Evolutionary conservation across 352 stramenopile genomes (phyloP), one percentile per base, ranked within the genome.

Genomic region (Globisporangium takayamanum): DNA sequence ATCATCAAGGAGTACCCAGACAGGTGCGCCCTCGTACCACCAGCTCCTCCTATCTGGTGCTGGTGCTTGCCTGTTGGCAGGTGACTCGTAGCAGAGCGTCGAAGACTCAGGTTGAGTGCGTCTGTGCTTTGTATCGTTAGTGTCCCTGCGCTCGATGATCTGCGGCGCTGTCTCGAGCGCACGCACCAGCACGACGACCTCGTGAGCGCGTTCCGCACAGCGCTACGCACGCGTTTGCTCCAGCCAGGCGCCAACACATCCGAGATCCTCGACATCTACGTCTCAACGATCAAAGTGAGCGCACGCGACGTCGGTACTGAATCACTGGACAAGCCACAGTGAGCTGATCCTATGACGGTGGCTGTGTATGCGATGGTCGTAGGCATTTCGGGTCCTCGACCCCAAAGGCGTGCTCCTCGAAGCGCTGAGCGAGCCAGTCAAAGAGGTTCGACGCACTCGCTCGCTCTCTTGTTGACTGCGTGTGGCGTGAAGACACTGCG

Each of bases 201-300:
- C 5, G 69, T 96, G 4, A 41, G 74, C 18, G 76, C 78, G 25
- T 95, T 98, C 48, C 73, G 84, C 44, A 57, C 66, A 6, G 87
- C 82, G 8, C 68, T 99, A 37, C 57, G 84, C 22, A 72, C 74
- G n/a, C 80, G 96, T 16, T 70, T 99, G 41, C 73, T 98, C 30
- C 97, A 99, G 72, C 89, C 95, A 15, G 97, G 97, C 50, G 96
- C 96, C 0, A 97, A 96, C 62, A 99, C 97, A 0, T 88, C 81
- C 10, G 89, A 97, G 59, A 98, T 99, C 59, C 85, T 99, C 55
- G 93, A 98, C 68, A 94, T 99, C 26, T 99, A 99, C 72, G 97
- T 98, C 48, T 91, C 86, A 39, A 98, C 92, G 2, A 99, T 99
- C 60, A 98, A 97, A 69, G 79, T 87, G 64, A 6, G 42, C 16